Conservation (phyloP, 192 early-diverging fungal species). For the Blastocladiella britannica region DNA sequence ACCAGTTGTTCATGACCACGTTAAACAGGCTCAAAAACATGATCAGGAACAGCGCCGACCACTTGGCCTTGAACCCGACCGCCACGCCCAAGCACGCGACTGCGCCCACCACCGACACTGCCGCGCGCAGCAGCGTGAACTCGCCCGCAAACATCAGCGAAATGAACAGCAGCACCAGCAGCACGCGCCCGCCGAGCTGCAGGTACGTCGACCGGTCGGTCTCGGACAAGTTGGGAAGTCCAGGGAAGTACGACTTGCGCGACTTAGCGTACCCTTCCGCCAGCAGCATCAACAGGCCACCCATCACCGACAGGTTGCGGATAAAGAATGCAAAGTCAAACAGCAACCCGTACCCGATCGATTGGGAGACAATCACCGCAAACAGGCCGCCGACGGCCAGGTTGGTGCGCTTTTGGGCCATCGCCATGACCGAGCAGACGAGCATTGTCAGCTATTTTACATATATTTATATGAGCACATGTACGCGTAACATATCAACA, state of each 20-base stretch:
- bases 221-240: conserved; percentile 65
- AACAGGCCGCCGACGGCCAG: conserved; percentile 64
- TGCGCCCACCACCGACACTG: conserved; percentile 52
- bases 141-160: conserved; percentile 72
- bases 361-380: conserved; percentile 62
- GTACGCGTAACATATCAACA: background rate
- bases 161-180: conserved; percentile 81
- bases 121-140: conserved; percentile 43
- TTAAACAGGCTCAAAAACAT: conserved; percentile 75
- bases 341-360: conserved; percentile 81
- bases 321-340: conserved; percentile 78
- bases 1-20: conserved; percentile 89
- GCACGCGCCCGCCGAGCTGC: conserved; percentile 72
- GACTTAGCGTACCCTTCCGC: conserved; percentile 51
- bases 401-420: conserved; percentile 60
- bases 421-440: conserved; percentile 60
- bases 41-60: conserved; percentile 82
- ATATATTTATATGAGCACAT: background rate
- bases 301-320: conserved; percentile 78
- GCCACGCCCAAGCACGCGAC: conserved; percentile 83
- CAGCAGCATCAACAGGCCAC: conserved; percentile 84
- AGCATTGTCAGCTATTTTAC: conserved; percentile 36
- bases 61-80: conserved; percentile 94
- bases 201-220: conserved; percentile 74
- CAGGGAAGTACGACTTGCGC: conserved; percentile 61